Percentiles rank a stretch among this genome's conserved stretches.
Conservation (phyloP, 2,329 filamentous ascomycete genomes). For the Achaetomium macrosporum region DNA sequence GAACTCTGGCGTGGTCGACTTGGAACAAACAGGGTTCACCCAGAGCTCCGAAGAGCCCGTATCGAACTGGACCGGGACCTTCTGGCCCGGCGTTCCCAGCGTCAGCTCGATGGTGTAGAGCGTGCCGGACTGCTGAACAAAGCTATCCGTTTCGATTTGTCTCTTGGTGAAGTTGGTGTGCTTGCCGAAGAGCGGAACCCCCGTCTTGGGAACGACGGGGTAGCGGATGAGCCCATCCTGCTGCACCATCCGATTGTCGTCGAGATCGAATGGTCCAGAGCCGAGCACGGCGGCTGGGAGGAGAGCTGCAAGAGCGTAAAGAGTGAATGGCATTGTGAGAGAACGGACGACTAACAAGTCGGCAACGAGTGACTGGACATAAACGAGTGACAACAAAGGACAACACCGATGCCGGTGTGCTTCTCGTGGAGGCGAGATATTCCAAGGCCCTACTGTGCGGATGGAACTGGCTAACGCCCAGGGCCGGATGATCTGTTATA, state of each 20-base stretch:
- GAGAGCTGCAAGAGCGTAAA: constrained; percentile 8
- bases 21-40: constrained; percentile 8
- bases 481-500: too few species aligned
- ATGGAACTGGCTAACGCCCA: too few species aligned
- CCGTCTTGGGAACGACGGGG: constrained; percentile 10
- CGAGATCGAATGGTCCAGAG: background rate
- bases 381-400: background rate
- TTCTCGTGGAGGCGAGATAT: too few species aligned
- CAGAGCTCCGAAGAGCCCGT: constrained; percentile 19
- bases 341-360: background rate
- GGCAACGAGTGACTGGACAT: constrained; percentile 1
- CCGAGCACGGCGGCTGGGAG: constrained; percentile 13
- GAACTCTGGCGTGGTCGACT: background rate
- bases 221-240: constrained; percentile 18
- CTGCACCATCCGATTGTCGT: constrained; percentile 10
- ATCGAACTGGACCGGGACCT: constrained; percentile 19
- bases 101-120: constrained; percentile 9
- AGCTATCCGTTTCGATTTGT: constrained; percentile 7
- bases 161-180: constrained; percentile 11
- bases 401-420: background rate
- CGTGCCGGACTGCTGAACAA: constrained; percentile 4
- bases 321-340: constrained; percentile 11
- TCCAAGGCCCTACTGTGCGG: too few species aligned
- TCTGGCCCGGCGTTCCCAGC: constrained; percentile 22
- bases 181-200: constrained; percentile 8